Evolutionary conservation across 2,329 filamentous ascomycete genomes (phyloP).

Genomic region (Diaporthe citriasiana): DNA sequence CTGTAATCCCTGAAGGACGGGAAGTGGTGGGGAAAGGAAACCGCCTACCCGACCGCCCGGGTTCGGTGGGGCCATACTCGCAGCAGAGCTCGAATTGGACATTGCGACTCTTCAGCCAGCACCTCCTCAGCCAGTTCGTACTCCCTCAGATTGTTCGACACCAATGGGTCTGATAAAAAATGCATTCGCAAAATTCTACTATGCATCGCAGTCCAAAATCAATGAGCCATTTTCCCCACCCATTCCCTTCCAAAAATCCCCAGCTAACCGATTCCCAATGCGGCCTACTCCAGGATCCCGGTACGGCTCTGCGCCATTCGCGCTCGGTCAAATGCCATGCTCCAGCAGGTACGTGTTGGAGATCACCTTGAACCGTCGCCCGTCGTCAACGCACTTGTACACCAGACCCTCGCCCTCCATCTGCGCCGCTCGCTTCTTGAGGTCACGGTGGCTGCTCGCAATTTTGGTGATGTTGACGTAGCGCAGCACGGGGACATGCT

Average conservation of each 20-base stretch:
- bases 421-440: constrained; percentile 45
- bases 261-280: background rate
- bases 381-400: constrained; percentile 47
- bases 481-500: constrained; percentile 52
- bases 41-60: background rate
- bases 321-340: constrained; percentile 21
- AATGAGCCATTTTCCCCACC: background rate
- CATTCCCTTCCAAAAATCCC: background rate
- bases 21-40: background rate
- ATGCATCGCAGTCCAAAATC: constrained; percentile 1
- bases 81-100: background rate
- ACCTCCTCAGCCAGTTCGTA: background rate
- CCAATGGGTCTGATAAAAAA: background rate
- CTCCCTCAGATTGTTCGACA: background rate
- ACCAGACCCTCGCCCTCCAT: constrained; percentile 48
- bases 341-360: constrained; percentile 45
- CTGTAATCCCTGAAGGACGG: background rate
- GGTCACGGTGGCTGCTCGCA: constrained; percentile 42
- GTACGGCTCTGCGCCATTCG: no score
- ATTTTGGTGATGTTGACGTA: constrained; percentile 46
- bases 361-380: constrained; percentile 49
- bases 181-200: background rate
- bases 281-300: background rate
- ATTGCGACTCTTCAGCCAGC: no score
- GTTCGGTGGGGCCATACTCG: background rate